phyloP scores from a whole-genome alignment of 2,329 filamentous ascomycete species.

The Ascochyta koolunga region DNA sequence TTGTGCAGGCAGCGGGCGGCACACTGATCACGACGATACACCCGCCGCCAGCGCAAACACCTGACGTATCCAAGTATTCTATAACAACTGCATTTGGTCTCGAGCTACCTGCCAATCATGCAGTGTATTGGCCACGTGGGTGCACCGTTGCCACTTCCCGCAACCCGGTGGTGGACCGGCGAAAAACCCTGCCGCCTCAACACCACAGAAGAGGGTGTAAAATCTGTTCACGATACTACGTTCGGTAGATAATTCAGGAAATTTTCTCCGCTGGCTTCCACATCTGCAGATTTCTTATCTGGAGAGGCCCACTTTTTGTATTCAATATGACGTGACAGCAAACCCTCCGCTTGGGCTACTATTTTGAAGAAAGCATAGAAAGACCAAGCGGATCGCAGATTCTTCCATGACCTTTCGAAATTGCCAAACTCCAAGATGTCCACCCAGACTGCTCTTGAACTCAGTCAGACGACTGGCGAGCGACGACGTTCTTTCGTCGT shows the following conservation, averaged over 20 bases:
- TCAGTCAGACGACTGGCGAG: neutral
- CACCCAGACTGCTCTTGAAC: constrained; percentile 8
- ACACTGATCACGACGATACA: neutral
- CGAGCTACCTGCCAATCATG: neutral
- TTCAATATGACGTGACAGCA: constrained; percentile 5
- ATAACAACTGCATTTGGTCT: neutral
- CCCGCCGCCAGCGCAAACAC: neutral
- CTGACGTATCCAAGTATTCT: neutral
- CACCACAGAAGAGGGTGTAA: neutral
- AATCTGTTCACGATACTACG: constrained; percentile 1
- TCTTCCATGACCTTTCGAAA: neutral
- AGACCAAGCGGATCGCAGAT: neutral
- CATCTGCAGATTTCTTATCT: constrained; percentile 7
- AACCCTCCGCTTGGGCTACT: neutral
- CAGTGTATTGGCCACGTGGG: constrained; percentile 2
- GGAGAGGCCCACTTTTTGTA: constrained; percentile 9
- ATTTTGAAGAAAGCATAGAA: neutral
- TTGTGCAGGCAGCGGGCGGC: neutral
- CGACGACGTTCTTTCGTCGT: constrained; percentile 10
- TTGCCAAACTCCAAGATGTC: neutral
- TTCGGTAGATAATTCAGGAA: neutral
- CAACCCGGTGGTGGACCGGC: constrained; percentile 4
- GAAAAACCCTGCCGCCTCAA: constrained; percentile 11
- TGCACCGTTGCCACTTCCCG: constrained; percentile 2
- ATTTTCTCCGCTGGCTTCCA: constrained; percentile 13